Evolutionary conservation across 768 basidiomycete species (phyloP).

Genomic region (Boletus bicolor): DNA sequence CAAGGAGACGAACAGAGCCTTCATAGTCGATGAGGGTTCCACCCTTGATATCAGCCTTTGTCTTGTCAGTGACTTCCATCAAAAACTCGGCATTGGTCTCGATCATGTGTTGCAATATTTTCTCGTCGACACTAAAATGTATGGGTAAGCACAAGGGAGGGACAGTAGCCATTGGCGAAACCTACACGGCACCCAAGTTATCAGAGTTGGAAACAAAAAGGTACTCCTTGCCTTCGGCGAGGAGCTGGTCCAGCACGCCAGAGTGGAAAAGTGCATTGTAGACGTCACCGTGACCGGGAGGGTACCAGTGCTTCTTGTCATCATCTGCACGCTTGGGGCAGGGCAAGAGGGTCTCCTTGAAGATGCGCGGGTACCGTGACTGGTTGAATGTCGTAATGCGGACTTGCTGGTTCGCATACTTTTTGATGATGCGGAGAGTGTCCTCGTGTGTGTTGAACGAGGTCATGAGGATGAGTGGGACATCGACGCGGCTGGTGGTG

Average conservation of each 20-base stretch:
- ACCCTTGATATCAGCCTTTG: conserved; percentile 77
- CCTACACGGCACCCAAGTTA: conserved; percentile 65
- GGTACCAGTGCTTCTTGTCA: conserved; percentile 74
- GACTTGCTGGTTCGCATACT: conserved; percentile 77
- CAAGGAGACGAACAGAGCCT: conserved; percentile 63
- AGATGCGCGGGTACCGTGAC: conserved; percentile 71
- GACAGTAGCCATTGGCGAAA: not conserved
- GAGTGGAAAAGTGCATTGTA: conserved; percentile 71
- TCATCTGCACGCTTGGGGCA: conserved; percentile 53
- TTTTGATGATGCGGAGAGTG: conserved; percentile 74
- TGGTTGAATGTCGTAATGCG: conserved; percentile 71
- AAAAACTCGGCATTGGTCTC: conserved; percentile 62
- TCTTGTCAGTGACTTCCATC: conserved; percentile 81
- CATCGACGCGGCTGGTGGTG: conserved; percentile 57
- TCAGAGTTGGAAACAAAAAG: conserved; percentile 78
- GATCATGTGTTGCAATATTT: conserved; percentile 65
- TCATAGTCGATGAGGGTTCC: conserved; percentile 70
- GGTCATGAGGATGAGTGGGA: conserved; percentile 79
- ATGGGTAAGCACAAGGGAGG: conserved; percentile 1
- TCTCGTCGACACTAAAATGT: conserved; percentile 55
- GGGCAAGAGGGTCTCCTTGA: conserved; percentile 65
- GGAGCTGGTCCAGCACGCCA: conserved; percentile 68
- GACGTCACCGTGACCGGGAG: conserved; percentile 73
- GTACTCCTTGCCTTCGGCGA: conserved; percentile 72
- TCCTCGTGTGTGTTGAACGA: conserved; percentile 81